Percentiles rank a stretch among this genome's conserved stretches.
These are phyloP conservation scores for Wickerhamomyces queroliae DNA, from an alignment of 805 yeast species.

Conservation along the genomic window DNA sequence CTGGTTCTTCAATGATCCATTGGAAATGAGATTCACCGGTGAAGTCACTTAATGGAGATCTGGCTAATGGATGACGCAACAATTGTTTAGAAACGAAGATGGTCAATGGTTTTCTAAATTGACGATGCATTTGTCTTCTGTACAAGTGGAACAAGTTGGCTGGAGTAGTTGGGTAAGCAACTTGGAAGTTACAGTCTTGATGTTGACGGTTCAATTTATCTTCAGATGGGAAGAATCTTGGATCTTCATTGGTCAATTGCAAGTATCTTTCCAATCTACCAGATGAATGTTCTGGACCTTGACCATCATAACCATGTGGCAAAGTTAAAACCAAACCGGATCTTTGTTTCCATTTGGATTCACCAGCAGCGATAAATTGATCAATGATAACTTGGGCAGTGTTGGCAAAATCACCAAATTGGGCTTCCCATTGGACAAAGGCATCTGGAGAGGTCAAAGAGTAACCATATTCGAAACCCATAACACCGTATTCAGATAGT, in stretches of 20 bases:
- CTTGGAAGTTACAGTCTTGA: slow-evolving; percentile 97
- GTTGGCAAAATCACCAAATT: slow-evolving; percentile 99
- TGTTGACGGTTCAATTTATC: slow-evolving; percentile 94
- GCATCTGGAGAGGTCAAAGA: slow-evolving; percentile 97
- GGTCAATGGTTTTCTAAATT: slow-evolving; percentile 89
- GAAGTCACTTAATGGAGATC: slow-evolving; percentile 78
- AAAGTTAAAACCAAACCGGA: slow-evolving; percentile 91
- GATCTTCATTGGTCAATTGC: slow-evolving; percentile 94
- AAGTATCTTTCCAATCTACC: slow-evolving; percentile 96
- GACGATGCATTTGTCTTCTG: slow-evolving; percentile 99
- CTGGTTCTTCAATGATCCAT: slow-evolving; percentile 93
- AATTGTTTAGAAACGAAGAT: slow-evolving; percentile 88
- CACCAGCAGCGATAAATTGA: slow-evolving; percentile 95
- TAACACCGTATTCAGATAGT: slow-evolving; percentile 96
- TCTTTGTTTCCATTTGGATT: slow-evolving; percentile 98
- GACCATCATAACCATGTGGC: slow-evolving; percentile 99
- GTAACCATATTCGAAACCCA: slow-evolving; percentile 99
- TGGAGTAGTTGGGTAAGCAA: slow-evolving; percentile 97
- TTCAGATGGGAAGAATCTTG: slow-evolving; percentile 84
- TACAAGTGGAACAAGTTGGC: slow-evolving; percentile 92
- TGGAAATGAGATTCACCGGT: slow-evolving; percentile 89
- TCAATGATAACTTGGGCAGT: slow-evolving; percentile 97
- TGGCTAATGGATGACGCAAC: slow-evolving; percentile 96
- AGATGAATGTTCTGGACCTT: slow-evolving; percentile 99
- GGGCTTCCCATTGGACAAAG: slow-evolving; percentile 98